phyloP scores from a whole-genome alignment of 441 rosid species.

The Rhodomyrtus psidioides region DNA sequence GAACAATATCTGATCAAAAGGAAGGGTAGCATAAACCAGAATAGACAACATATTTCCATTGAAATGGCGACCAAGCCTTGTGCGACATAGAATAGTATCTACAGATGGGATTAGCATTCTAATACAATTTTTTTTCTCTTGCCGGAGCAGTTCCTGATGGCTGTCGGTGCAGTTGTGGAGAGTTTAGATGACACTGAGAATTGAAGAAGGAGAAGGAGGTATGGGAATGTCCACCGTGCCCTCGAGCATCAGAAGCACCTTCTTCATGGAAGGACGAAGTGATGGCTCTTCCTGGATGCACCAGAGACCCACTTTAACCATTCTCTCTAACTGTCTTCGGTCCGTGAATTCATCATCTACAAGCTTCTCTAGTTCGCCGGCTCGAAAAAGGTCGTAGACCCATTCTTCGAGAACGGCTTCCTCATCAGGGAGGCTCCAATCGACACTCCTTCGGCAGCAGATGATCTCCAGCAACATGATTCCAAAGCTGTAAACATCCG shows the following conservation, averaged over 20 bases:
- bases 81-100: neutral
- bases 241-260: conserved; percentile 20
- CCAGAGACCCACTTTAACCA: neutral
- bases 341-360: neutral
- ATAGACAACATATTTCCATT: neutral
- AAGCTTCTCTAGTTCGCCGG: neutral
- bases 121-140: neutral
- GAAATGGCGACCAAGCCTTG: neutral
- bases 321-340: neutral
- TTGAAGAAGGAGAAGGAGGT: conserved; percentile 14
- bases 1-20: neutral
- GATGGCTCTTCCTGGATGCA: neutral
- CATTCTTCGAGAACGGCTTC: neutral
- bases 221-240: conserved; percentile 20
- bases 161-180: neutral
- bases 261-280: conserved; percentile 22
- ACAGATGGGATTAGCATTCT: neutral
- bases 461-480: neutral
- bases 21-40: neutral
- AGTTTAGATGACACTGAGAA: neutral
- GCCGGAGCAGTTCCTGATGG: neutral
- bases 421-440: too few relatives aligned
- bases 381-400: neutral
- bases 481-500: neutral
- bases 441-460: neutral